Conservation (phyloP, 257 asterid species). For the Primulina tabacum region DNA sequence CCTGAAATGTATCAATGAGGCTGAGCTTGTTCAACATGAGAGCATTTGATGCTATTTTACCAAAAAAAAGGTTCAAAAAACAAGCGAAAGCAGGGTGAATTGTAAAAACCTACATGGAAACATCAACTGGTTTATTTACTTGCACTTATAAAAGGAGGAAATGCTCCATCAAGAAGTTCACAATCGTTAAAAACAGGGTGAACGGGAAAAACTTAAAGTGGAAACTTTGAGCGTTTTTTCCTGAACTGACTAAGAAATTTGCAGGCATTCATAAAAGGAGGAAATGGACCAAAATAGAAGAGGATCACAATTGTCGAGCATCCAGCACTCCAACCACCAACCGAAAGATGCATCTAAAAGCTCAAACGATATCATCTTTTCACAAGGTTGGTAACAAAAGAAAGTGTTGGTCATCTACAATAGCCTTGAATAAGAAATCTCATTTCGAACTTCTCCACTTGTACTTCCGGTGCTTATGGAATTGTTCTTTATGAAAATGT, state of each 20-base stretch:
- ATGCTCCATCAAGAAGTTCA: background rate
- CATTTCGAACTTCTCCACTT: background rate
- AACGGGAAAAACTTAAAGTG: background rate
- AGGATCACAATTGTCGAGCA: background rate
- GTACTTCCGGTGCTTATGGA: background rate
- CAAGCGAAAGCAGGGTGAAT: background rate
- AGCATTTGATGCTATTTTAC: slow-evolving; percentile 3
- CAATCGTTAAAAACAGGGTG: background rate
- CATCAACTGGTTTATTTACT: background rate
- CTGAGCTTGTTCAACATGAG: slow-evolving; percentile 12
- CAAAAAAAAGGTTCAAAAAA: slow-evolving; percentile 7
- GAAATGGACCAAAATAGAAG: too few species aligned
- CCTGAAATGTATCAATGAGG: background rate
- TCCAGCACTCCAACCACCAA: slow-evolving; percentile 1
- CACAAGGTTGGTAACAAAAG: slow-evolving; percentile 11
- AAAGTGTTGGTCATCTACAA: background rate
- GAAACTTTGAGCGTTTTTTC: too few species aligned
- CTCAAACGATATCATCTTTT: background rate
- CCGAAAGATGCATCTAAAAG: background rate
- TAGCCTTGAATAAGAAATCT: background rate
- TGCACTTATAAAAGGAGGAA: background rate
- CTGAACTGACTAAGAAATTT: too few species aligned
- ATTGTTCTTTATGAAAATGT: background rate
- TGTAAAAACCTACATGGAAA: background rate
- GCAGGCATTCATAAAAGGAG: too few species aligned